Percentiles rank a stretch among this genome's conserved stretches.
Evolutionary conservation across 129 eudicot species (phyloP).

Genomic region (Chrysanthemum makinoi): DNA sequence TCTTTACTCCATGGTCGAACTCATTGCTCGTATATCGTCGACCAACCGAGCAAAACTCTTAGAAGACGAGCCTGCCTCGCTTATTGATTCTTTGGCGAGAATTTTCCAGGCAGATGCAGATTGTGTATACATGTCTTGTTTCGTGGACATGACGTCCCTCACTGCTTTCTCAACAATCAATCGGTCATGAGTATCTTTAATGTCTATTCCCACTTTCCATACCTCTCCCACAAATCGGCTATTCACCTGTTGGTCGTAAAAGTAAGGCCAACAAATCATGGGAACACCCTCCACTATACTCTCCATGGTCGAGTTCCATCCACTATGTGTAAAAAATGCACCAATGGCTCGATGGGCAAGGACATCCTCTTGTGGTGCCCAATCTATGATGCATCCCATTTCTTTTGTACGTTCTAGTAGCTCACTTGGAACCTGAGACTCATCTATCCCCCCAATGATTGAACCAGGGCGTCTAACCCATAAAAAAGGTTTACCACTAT

Average conservation of each 20-base stretch:
- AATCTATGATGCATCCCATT: slow-evolving; percentile 14
- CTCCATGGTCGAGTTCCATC: slow-evolving; percentile 28
- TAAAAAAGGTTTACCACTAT: slow-evolving; percentile 36
- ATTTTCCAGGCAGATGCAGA: too few relatives aligned
- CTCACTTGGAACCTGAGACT: not conserved
- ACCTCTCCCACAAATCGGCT: slow-evolving; percentile 25
- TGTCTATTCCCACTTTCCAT: slow-evolving; percentile 22
- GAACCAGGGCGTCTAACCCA: slow-evolving; percentile 45
- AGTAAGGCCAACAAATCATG: slow-evolving; percentile 25
- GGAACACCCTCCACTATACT: slow-evolving; percentile 25
- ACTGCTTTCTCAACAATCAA: slow-evolving; percentile 17
- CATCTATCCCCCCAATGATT: slow-evolving; percentile 19
- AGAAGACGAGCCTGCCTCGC: too few relatives aligned
- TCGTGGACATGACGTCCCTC: not conserved
- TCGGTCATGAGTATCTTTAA: slow-evolving; percentile 19
- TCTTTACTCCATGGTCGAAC: too few relatives aligned
- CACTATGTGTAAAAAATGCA: slow-evolving; percentile 20
- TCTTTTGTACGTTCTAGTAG: not conserved
- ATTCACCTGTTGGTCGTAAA: slow-evolving; percentile 21
- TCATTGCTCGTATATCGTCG: too few relatives aligned
- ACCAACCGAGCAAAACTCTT: too few relatives aligned
- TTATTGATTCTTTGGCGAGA: too few relatives aligned
- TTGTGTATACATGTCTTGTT: too few relatives aligned
- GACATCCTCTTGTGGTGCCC: slow-evolving; percentile 25
- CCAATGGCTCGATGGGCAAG: slow-evolving; percentile 17